Evolutionary conservation across 192 early-diverging fungal species (phyloP).

Genomic region (Entomortierella chlamydospora): DNA sequence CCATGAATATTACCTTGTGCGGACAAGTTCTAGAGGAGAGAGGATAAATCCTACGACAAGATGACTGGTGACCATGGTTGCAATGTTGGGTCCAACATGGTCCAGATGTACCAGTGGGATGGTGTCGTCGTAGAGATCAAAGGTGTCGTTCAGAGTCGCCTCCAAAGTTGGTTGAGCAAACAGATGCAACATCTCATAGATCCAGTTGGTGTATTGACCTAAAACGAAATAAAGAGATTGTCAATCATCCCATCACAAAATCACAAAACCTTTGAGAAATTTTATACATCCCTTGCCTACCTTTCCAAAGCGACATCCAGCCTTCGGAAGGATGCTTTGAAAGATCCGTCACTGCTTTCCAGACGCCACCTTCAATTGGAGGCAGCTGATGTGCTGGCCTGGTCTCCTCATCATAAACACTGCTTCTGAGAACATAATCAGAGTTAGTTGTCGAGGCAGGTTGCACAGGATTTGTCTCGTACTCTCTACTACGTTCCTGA

Average conservation of each 20-base stretch:
- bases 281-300: conserved; percentile 18
- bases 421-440: conserved; percentile 66
- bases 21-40: conserved; percentile 92
- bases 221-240: not conserved
- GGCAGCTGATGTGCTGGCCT: conserved; percentile 72
- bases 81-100: conserved; percentile 70
- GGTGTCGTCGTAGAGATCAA: conserved; percentile 92
- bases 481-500: not conserved
- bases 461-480: not conserved
- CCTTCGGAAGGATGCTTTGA: conserved; percentile 76
- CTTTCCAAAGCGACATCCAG: conserved; percentile 67
- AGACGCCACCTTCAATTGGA: conserved; percentile 71
- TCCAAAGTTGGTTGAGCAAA: conserved; percentile 90
- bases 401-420: conserved; percentile 64
- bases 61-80: conserved; percentile 82
- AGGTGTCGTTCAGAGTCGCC: conserved; percentile 91
- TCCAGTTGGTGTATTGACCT: conserved; percentile 90
- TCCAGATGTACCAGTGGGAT: conserved; percentile 79
- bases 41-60: conserved; percentile 83
- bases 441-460: not conserved
- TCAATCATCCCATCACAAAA: not conserved
- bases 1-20: conserved; percentile 73
- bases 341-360: conserved; percentile 67
- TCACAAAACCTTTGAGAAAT: too few relatives aligned
- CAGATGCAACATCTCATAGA: conserved; percentile 78